phyloP scores from a whole-genome alignment of 225 moss, liverwort and hornwort genomes.

The Neckera pumila region DNA sequence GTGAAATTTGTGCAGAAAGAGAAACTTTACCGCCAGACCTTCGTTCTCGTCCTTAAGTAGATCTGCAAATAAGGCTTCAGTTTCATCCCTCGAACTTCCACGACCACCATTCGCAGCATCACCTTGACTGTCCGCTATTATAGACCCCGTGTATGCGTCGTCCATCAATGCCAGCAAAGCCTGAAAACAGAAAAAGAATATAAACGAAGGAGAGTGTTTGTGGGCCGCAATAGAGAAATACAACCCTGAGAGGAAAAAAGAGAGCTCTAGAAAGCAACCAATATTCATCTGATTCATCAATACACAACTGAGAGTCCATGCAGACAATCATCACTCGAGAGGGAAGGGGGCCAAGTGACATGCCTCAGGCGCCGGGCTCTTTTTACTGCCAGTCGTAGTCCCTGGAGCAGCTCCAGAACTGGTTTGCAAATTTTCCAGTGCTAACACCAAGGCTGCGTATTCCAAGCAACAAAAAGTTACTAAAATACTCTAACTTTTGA shows the following conservation, averaged over 20 bases:
- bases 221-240: background rate
- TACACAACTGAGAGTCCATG: background rate
- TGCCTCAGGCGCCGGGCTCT: constrained; percentile 84
- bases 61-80: constrained; percentile 75
- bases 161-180: constrained; percentile 89
- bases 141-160: constrained; percentile 78
- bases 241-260: background rate
- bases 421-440: too few relatives aligned
- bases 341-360: background rate
- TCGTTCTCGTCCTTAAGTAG: constrained; percentile 92
- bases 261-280: background rate
- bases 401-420: too few relatives aligned
- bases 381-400: constrained; percentile 41
- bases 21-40: constrained; percentile 57
- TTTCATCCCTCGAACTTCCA: constrained; percentile 54
- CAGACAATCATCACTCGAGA: background rate
- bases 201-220: background rate
- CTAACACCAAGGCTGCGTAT: background rate
- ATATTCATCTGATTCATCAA: background rate
- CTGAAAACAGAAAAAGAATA: constrained; percentile 21
- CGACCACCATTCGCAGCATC: constrained; percentile 71
- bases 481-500: background rate
- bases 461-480: too few relatives aligned
- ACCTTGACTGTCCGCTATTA: constrained; percentile 63
- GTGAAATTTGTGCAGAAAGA: background rate